Evolutionary conservation across 2,329 filamentous ascomycete species (phyloP), one percentile per base, ranked within the genome.

Genomic region (Penicillium decumbens): DNA sequence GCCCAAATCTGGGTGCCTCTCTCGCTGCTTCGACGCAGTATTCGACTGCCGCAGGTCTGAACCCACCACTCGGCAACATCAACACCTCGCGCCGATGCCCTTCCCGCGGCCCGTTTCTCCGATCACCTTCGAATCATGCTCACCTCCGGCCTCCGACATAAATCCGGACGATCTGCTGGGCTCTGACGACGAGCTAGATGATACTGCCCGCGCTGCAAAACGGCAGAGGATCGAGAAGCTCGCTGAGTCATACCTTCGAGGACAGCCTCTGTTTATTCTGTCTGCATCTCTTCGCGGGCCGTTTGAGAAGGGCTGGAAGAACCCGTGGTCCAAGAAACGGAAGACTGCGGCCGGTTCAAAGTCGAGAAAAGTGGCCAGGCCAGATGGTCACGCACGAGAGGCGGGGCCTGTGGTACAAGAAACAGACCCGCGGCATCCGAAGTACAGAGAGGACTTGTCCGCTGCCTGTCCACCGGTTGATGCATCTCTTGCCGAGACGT

Each of bases 271-370:
- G 8, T 76, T 75, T 47, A 76, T 78, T 39, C 59, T 73, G 9
- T 75, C 70, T 5, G 75, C 75, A 10, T 67, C 67, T 7, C 61
- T 78, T 18, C 68, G 63, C 38, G 75, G 75, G 0, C 75, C 75
- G 1, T 73, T 78, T 28, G 66, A 72, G 4, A 51, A 66, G 23
- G 66, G 58, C 24, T 78, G 75, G 75, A 54, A 57, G 4, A 77
- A 77, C 55, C 75, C 75, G 2, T 77, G 75, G 75, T 65, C 53
- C 41, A 68, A 66, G 43, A 49, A 57, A 3, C 59, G 65, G 27
- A 46, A 28, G 10, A 41, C 6, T 29, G 27, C 12, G 18, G 45
- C 6, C 6, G 43, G 29, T 18, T n/a, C 4, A 43, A 38, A 41
- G 41, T 37, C 25, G 1, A 47, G 3, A 1, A 47, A 3, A 37